These are phyloP conservation scores for Vitis amurensis DNA, from an alignment of 164 flowering plant species.

Conservation along the genomic window DNA sequence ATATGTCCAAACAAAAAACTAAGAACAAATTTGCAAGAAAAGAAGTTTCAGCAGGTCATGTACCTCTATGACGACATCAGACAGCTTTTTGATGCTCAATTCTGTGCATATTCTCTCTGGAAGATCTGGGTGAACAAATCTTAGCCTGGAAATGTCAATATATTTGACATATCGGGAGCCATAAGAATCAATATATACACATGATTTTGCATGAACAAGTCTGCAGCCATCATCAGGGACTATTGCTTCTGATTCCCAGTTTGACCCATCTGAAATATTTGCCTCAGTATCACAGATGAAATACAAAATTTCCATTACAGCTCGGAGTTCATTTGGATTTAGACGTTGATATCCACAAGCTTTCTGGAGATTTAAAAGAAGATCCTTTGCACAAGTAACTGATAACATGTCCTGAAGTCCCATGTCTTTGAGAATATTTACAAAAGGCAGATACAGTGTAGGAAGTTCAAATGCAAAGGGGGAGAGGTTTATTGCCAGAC, in stretches of 20 bases:
- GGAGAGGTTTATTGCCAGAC: constrained; percentile 73
- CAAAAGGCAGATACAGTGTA: constrained; percentile 72
- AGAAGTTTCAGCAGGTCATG: neutral
- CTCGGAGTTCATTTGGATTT: constrained; percentile 95
- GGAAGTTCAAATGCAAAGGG: constrained; percentile 99
- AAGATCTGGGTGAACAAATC: constrained; percentile 81
- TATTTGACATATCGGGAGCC: constrained; percentile 68
- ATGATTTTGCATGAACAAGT: constrained; percentile 84
- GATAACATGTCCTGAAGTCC: constrained; percentile 87
- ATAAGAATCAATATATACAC: constrained; percentile 83
- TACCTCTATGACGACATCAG: constrained; percentile 93
- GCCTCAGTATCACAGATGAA: constrained; percentile 59
- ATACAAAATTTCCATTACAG: constrained; percentile 76
- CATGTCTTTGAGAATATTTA: constrained; percentile 78
- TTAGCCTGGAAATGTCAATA: constrained; percentile 78
- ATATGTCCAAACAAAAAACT: neutral
- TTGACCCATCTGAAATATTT: constrained; percentile 30
- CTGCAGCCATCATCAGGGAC: constrained; percentile 96
- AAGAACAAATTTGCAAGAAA: neutral
- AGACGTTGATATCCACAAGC: constrained; percentile 90
- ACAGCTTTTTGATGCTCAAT: constrained; percentile 76
- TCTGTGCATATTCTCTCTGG: constrained; percentile 63
- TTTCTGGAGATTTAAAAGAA: constrained; percentile 74
- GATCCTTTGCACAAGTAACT: constrained; percentile 66
- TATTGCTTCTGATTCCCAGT: constrained; percentile 58